phyloP scores from a whole-genome alignment of 176 grass and related monocot genomes.

The Cocos nucifera region DNA sequence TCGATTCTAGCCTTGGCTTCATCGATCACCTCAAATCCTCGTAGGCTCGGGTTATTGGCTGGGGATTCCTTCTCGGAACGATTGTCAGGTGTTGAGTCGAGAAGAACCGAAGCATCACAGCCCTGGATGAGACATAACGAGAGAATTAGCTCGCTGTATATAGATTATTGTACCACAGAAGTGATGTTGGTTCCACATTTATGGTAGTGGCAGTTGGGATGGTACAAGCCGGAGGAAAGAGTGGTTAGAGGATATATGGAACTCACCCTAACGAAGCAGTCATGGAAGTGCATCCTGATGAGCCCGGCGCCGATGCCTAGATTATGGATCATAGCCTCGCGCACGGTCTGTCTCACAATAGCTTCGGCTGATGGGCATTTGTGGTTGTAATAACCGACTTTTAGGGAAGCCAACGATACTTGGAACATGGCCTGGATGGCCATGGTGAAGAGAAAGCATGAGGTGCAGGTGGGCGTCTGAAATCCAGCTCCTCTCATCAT shows the following conservation, averaged over 20 bases:
- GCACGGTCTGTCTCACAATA: conserved; percentile 36
- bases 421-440: no score
- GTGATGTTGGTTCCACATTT: no score
- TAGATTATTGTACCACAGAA: no score
- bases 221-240: no score
- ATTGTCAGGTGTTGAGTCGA: conserved; percentile 19
- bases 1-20: conserved; percentile 28
- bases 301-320: conserved; percentile 48
- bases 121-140: conserved; percentile 20
- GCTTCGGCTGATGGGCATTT: conserved; percentile 38
- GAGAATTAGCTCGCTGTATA: no score
- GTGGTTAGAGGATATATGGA: no score
- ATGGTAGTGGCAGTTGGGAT: no score
- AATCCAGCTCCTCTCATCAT: no score
- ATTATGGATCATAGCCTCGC: conserved; percentile 16
- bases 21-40: conserved; percentile 59
- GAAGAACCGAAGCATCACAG: conserved; percentile 46
- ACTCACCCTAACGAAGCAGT: conserved; percentile 54
- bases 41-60: conserved; percentile 34
- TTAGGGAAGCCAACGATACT: conserved; percentile 1
- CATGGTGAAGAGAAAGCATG: no score
- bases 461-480: no score
- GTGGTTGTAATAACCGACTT: conserved; percentile 44
- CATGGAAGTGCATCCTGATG: conserved; percentile 58
- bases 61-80: conserved; percentile 26